Conservation (phyloP, 2,329 filamentous ascomycete genomes). For the Aphanoascus verrucosus region DNA sequence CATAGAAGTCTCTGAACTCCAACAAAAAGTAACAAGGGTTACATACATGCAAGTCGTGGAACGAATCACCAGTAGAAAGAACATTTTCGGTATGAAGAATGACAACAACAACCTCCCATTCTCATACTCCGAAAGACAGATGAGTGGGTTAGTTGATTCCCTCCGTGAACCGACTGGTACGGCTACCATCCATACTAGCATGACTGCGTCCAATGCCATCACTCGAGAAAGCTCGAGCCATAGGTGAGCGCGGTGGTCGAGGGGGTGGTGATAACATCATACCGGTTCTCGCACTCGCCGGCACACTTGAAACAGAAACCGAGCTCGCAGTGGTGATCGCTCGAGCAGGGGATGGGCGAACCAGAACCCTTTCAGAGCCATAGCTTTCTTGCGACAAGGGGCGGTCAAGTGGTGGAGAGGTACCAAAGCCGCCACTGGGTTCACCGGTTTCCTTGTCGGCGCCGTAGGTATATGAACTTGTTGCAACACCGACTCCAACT, state of each 20-base stretch:
- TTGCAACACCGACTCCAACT: conserved; percentile 4
- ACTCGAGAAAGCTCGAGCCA: conserved; percentile 19
- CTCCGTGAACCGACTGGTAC: conserved; percentile 37
- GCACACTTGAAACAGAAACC: conserved; percentile 18
- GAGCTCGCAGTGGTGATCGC: conserved; percentile 30
- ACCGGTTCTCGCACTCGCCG: conserved; percentile 12
- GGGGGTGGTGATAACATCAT: conserved; percentile 20
- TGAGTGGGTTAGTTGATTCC: conserved; percentile 16
- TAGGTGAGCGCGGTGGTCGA: conserved; percentile 21
- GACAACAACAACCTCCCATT: neutral
- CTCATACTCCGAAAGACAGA: neutral
- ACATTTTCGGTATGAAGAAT: too few species aligned
- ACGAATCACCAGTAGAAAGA: neutral
- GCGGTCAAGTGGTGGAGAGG: conserved; percentile 15
- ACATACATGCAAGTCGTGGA: neutral
- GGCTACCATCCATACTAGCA: conserved; percentile 36
- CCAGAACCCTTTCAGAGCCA: conserved; percentile 25
- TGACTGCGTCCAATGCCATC: conserved; percentile 36
- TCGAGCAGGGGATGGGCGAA: conserved; percentile 35
- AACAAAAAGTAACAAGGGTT: neutral
- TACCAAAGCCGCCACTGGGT: conserved; percentile 10
- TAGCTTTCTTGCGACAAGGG: conserved; percentile 17
- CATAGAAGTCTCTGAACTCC: neutral
- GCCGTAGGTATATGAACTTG: conserved; percentile 3
- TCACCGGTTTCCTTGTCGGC: conserved; percentile 13